These are phyloP conservation scores for Gossypium australe DNA, from an alignment of 345 rosid species.

Conservation along the genomic window DNA sequence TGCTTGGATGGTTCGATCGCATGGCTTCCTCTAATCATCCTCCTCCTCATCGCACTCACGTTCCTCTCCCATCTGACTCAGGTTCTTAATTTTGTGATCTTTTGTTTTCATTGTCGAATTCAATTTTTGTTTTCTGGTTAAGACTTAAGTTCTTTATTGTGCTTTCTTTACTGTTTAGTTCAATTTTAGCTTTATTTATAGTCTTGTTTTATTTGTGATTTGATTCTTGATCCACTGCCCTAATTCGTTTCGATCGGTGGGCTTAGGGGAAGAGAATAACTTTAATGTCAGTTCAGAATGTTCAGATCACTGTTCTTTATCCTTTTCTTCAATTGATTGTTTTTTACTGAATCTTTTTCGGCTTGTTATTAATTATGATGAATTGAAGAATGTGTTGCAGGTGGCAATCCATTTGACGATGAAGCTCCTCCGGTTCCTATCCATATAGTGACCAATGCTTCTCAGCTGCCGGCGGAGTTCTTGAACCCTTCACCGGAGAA, in stretches of 20 bases:
- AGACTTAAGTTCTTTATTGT: not conserved
- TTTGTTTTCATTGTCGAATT: not conserved
- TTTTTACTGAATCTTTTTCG: not conserved
- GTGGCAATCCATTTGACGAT: slow-evolving; percentile 39
- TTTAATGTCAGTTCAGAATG: not conserved
- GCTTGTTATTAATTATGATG: not conserved
- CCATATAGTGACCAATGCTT: slow-evolving; percentile 54
- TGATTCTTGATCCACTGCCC: not conserved
- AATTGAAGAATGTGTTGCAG: slow-evolving; percentile 19
- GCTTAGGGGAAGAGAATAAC: not conserved
- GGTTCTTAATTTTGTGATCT: slow-evolving; percentile 20
- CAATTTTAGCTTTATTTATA: not conserved
- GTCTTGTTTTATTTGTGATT: not conserved
- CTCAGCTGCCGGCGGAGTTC: slow-evolving; percentile 80
- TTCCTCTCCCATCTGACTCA: slow-evolving; percentile 45
- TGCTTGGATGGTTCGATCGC: slow-evolving; percentile 35
- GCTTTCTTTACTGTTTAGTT: not conserved
- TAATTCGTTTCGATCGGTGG: not conserved
- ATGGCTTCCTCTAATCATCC: slow-evolving; percentile 53
- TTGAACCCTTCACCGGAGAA: slow-evolving; percentile 59
- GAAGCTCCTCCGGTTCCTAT: slow-evolving; percentile 57
- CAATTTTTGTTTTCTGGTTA: not conserved
- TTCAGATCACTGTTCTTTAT: not conserved
- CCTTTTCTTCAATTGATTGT: not conserved
- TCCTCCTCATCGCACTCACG: slow-evolving; percentile 44